Base-by-base conservation (phyloP, 768 basidiomycete genomes). In the Galerina sulciceps region DNA sequence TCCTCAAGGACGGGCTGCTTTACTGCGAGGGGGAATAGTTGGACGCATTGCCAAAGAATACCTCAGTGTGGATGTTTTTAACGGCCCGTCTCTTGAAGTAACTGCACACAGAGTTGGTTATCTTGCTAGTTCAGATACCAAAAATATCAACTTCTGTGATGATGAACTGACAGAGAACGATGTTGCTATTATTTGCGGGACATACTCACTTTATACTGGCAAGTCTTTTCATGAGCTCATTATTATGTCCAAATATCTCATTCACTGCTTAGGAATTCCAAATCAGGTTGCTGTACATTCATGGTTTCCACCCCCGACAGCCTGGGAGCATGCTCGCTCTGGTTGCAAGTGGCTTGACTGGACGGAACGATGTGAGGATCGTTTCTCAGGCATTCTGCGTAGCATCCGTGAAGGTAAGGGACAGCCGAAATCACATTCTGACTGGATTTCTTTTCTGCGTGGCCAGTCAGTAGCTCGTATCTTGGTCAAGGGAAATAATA, bases 11-110 rank as follows among this genome's bases (percentile, higher is more conserved):
- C 59, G 63, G 13, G 59, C 59, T 18, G 63, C 53, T 14, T 14
- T 64, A 11, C 37, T 64, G 20, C 53, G 34, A n/a, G 63, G 63
- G 11, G 59, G 59, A 5, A 61, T 64, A 4, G 15, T 61, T 34
- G 57, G 34, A 9, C 53, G 63, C 6, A 64, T 65, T 35, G 57
- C 57, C 6, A 38, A 37, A 3, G 57, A 59, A n/a, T 59, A 37
- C 36, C 45, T 53, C 18, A 53, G 53, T n/a, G 36, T 38, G 9
- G 63, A 61, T 10, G 57, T 17, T 6, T 37, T 61, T 3, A 49
- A 59, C 15, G 63, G 63, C 1, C 63, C 57, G 4, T 65, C 63
- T 8, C n/a, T 36, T 23, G 53, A 61, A 35, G 48, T 59, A 3
- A 36, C 38, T 1, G 26, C 35, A 2, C 41, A 52, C 54, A 35